A percentile compares a stretch with the other conserved stretches of the same genome.
Evolutionary conservation across 2,329 filamentous ascomycete genomes (phyloP).

Genomic region (Fusarium illudens): DNA sequence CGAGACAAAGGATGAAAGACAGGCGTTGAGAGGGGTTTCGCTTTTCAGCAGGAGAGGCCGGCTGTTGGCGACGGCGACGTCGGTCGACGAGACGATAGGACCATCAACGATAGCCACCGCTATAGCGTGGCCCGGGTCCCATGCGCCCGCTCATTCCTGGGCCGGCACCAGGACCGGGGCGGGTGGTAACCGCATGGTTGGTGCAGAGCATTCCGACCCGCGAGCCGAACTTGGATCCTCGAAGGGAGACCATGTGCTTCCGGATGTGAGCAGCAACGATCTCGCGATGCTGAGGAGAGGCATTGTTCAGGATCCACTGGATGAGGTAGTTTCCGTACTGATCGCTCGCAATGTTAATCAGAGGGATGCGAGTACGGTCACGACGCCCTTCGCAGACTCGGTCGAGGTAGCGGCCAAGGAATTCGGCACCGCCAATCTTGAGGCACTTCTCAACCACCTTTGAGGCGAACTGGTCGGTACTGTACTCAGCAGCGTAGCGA

Average conservation of each 20-base stretch:
- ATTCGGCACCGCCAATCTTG: constrained; percentile 92
- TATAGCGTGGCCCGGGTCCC: constrained; percentile 67
- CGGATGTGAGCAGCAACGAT: constrained; percentile 92
- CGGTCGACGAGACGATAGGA: background rate
- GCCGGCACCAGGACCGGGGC: constrained; percentile 84
- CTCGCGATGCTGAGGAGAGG: constrained; percentile 87
- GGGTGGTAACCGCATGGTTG: constrained; percentile 88
- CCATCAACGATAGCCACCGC: constrained; percentile 63
- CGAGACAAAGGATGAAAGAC: constrained; percentile 39
- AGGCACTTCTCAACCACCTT: constrained; percentile 99
- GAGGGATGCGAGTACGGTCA: constrained; percentile 91
- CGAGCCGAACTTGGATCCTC: constrained; percentile 97
- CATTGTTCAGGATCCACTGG: constrained; percentile 94
- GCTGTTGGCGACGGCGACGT: background rate
- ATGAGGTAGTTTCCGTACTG: constrained; percentile 99
- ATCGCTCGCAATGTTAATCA: constrained; percentile 98
- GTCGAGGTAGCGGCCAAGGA: constrained; percentile 90
- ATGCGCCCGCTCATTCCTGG: constrained; percentile 67
- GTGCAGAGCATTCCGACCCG: constrained; percentile 99
- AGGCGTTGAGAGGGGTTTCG: constrained; percentile 6
- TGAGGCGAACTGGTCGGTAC: constrained; percentile 98
- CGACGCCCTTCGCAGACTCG: constrained; percentile 90
- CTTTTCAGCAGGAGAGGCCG: constrained; percentile 6
- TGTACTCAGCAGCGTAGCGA: constrained; percentile 92
- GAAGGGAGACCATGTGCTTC: constrained; percentile 99